Evolutionary conservation across 495 filamentous ascomycete genomes (phyloP).

Genomic region (Penicillium cosmopolitanum): DNA sequence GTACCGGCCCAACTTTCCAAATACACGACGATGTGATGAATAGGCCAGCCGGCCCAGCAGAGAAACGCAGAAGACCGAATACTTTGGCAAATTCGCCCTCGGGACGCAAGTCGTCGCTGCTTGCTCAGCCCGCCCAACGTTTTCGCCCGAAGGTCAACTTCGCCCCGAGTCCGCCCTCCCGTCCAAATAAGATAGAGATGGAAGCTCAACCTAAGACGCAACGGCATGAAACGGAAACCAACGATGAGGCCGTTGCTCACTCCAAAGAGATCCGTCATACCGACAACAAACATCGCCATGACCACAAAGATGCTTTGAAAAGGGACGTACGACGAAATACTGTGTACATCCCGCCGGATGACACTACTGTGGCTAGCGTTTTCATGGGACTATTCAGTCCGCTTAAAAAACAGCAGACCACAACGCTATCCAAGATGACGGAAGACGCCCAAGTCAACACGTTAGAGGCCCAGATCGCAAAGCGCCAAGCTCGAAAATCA

Average conservation of each 20-base stretch:
- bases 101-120: constrained; percentile 38
- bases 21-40: constrained; percentile 39
- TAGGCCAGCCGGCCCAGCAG: constrained; percentile 14
- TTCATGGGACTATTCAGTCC: constrained; percentile 50
- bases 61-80: constrained; percentile 24
- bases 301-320: constrained; percentile 21
- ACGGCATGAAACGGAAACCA: constrained; percentile 3
- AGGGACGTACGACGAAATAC: constrained; percentile 41
- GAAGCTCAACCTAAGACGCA: constrained; percentile 11
- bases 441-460: constrained; percentile 30
- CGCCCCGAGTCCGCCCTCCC: constrained; percentile 23
- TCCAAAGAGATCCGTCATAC: constrained; percentile 13
- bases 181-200: constrained; percentile 12
- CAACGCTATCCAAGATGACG: not conserved
- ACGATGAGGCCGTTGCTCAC: constrained; percentile 21
- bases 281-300: not conserved
- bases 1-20: constrained; percentile 31
- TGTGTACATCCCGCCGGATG: constrained; percentile 47
- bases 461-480: constrained; percentile 31
- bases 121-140: constrained; percentile 48
- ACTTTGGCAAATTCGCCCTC: constrained; percentile 7
- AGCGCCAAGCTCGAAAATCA: constrained; percentile 35
- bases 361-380: constrained; percentile 42
- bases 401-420: constrained; percentile 25
- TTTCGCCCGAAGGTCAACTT: constrained; percentile 42